A percentile compares a stretch with the other conserved stretches of the same genome.
Conservation (phyloP, 2,329 filamentous ascomycete genomes). For the Myriosclerotinia scirpicola region DNA sequence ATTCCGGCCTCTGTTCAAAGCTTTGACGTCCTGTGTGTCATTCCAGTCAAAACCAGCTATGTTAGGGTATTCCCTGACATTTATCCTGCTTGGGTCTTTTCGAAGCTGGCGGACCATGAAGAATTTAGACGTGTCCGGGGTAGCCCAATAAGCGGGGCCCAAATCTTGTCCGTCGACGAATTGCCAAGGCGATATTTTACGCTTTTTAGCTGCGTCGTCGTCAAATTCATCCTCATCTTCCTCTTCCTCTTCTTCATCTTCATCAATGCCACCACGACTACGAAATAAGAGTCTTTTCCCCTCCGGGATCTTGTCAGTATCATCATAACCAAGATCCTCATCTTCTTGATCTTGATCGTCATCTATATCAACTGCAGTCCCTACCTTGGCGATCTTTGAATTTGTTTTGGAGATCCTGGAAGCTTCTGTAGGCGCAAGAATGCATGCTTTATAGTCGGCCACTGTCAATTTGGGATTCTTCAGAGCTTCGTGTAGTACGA, state of each 20-base stretch:
- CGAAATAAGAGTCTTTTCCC: slow-evolving; percentile 1
- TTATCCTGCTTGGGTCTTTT: neutral
- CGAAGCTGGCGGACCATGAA: slow-evolving; percentile 24
- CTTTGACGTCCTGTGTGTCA: neutral
- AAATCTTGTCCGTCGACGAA: slow-evolving; percentile 24
- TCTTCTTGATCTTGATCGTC: neutral
- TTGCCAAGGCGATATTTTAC: slow-evolving; percentile 18
- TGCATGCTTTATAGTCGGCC: neutral
- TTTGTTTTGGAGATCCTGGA: neutral
- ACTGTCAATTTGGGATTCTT: neutral
- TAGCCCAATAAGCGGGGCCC: neutral
- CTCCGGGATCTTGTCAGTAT: neutral
- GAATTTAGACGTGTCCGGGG: slow-evolving; percentile 25
- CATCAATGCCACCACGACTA: neutral
- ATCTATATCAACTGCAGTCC: neutral
- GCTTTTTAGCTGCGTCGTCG: neutral
- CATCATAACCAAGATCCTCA: neutral
- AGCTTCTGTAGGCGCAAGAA: neutral
- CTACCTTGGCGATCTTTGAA: neutral
- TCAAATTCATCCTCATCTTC: neutral
- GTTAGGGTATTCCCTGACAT: slow-evolving; percentile 21
- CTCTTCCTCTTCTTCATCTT: neutral
- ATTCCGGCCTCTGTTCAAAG: slow-evolving; percentile 21
- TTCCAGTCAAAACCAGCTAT: slow-evolving; percentile 26
- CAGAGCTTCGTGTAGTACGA: slow-evolving; percentile 1